These are phyloP conservation scores for Aspergillus steynii DNA, from an alignment of 495 filamentous ascomycete genomes.

Conservation along the genomic window DNA sequence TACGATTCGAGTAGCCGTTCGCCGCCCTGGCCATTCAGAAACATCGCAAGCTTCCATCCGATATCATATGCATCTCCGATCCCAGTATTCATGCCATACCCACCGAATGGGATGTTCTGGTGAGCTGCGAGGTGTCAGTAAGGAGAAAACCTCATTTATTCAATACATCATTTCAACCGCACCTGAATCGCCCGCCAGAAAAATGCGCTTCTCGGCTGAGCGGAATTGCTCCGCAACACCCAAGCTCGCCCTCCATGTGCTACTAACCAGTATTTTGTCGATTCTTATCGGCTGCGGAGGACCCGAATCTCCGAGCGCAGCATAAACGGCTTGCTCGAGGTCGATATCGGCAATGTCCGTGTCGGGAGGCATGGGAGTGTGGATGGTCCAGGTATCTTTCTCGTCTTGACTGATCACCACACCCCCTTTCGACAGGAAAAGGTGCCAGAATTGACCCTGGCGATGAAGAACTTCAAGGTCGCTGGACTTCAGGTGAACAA, in stretches of 20 bases:
- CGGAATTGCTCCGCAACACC: constrained; percentile 20
- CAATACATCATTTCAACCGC: too few relatives aligned
- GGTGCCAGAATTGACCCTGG: constrained; percentile 31
- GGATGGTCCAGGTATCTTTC: constrained; percentile 29
- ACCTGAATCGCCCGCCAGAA: constrained; percentile 53
- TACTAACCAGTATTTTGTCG: constrained; percentile 27
- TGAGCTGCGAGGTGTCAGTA: constrained; percentile 10
- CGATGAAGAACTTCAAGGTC: constrained; percentile 19
- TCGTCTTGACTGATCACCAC: constrained; percentile 30
- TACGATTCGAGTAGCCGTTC: constrained; percentile 23
- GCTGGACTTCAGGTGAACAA: constrained; percentile 32
- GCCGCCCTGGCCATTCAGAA: constrained; percentile 22
- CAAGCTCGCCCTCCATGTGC: constrained; percentile 24
- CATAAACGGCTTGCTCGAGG: constrained; percentile 19
- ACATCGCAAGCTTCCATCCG: constrained; percentile 32
- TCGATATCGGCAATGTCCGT: constrained; percentile 10
- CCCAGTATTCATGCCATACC: constrained; percentile 35
- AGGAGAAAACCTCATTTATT: too few relatives aligned
- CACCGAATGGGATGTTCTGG: constrained; percentile 25
- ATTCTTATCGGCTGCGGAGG: constrained; percentile 18
- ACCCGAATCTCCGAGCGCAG: constrained; percentile 20
- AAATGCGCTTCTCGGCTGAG: constrained; percentile 32
- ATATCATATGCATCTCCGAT: constrained; percentile 33
- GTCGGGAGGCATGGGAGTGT: constrained; percentile 13
- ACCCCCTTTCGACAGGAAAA: constrained; percentile 17